Conservation (phyloP, 169 alveolate species). For the Eimeria brunetti region DNA sequence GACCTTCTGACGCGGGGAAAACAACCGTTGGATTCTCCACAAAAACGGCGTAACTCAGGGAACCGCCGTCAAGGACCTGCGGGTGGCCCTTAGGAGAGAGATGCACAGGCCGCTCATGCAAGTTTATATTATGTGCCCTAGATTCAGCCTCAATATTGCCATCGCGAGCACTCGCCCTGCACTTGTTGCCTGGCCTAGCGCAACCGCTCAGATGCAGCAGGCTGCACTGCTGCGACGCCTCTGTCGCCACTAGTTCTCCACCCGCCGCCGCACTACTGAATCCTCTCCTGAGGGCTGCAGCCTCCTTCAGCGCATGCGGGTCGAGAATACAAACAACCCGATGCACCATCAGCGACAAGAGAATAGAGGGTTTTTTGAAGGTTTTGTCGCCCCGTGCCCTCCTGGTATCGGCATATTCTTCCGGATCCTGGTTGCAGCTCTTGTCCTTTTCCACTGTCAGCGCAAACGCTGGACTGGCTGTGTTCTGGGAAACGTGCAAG, state of each 20-base stretch:
- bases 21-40: conserved; percentile 68
- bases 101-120: background rate
- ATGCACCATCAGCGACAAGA: conserved; percentile 15
- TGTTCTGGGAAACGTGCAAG: background rate
- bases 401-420: background rate
- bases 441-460: background rate
- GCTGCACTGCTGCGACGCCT: conserved; percentile 43
- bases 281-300: background rate
- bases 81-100: conserved; percentile 50
- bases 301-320: conserved; percentile 30
- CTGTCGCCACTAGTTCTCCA: conserved; percentile 12
- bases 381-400: no score
- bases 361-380: background rate
- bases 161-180: background rate
- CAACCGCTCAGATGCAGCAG: background rate
- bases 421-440: background rate
- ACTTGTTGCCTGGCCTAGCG: background rate
- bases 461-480: background rate
- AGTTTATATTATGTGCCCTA: background rate
- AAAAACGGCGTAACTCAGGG: conserved; percentile 18
- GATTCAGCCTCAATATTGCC: background rate
- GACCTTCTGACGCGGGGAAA: conserved; percentile 51
- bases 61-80: conserved; percentile 24
- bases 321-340: conserved; percentile 28
- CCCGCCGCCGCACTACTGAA: conserved; percentile 33